Evolutionary conservation across 768 basidiomycete genomes (phyloP).

Genomic region (Tylopilus balloui): DNA sequence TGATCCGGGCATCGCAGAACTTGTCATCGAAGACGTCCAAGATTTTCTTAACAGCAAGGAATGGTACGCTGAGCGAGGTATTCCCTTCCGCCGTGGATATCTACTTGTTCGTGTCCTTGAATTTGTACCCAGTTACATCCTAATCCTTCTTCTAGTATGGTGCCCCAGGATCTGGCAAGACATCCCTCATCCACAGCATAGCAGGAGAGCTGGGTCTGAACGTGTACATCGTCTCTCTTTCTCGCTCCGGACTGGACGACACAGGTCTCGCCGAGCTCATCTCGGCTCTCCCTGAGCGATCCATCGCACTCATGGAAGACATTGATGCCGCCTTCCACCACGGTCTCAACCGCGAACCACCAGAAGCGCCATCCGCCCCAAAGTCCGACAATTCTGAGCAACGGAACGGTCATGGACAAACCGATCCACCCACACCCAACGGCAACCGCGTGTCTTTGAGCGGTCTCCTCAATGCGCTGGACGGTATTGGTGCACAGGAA

Average conservation of each 20-base stretch:
- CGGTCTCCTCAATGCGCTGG: slow-evolving; percentile 74
- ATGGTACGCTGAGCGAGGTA: slow-evolving; percentile 75
- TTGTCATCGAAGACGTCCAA: slow-evolving; percentile 60
- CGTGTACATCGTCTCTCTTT: slow-evolving; percentile 69
- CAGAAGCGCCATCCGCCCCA: not conserved
- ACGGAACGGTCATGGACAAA: not conserved
- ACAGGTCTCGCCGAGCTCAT: slow-evolving; percentile 53
- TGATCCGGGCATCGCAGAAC: slow-evolving; percentile 63
- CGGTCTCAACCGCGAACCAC: slow-evolving; percentile 34
- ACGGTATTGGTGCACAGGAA: slow-evolving; percentile 75
- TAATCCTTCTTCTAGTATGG: slow-evolving; percentile 45
- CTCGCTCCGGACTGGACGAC: slow-evolving; percentile 61
- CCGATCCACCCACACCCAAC: slow-evolving; percentile 9
- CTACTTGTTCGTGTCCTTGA: slow-evolving; percentile 42
- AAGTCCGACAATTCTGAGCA: not conserved
- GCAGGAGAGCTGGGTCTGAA: slow-evolving; percentile 76
- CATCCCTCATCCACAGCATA: slow-evolving; percentile 68
- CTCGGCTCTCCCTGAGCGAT: slow-evolving; percentile 58
- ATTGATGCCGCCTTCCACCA: slow-evolving; percentile 72
- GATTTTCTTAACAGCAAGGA: slow-evolving; percentile 65
- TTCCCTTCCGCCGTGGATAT: slow-evolving; percentile 78
- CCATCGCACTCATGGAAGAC: slow-evolving; percentile 80
- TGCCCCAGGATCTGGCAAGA: slow-evolving; percentile 75
- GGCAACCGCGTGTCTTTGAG: slow-evolving; percentile 54
- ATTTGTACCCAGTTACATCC: not conserved